A percentile compares a stretch with the other conserved stretches of the same genome.
Evolutionary conservation across 257 asterid genomes (phyloP).

Genomic region (Solanum sejunctum): DNA sequence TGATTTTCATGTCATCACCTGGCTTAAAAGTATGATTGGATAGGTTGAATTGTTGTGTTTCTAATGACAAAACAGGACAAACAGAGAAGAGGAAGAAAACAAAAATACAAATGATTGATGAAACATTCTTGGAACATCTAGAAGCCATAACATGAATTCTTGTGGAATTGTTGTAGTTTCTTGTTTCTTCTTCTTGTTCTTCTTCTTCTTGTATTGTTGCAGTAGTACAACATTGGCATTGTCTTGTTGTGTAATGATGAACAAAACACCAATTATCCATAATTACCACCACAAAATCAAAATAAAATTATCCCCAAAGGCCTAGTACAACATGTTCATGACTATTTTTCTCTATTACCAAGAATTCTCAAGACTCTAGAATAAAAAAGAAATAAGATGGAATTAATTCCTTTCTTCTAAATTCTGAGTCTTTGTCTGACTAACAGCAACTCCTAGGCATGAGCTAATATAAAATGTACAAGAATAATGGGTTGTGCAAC

Average conservation of each 20-base stretch:
- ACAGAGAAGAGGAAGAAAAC: slow-evolving; percentile 41
- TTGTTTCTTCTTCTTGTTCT: slow-evolving; percentile 10
- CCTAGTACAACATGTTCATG: slow-evolving; percentile 39
- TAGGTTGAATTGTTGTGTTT: slow-evolving; percentile 21
- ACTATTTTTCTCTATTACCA: neutral
- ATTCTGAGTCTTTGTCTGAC: slow-evolving; percentile 32
- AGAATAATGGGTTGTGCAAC: slow-evolving; percentile 5
- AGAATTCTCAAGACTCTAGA: neutral
- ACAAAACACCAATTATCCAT: slow-evolving; percentile 19
- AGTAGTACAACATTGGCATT: slow-evolving; percentile 12
- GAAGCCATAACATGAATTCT: slow-evolving; percentile 24
- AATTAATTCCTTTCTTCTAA: slow-evolving; percentile 15
- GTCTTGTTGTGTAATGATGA: slow-evolving; percentile 33
- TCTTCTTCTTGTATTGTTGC: neutral
- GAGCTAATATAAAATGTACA: slow-evolving; percentile 16
- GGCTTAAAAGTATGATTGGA: slow-evolving; percentile 44
- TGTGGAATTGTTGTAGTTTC: slow-evolving; percentile 13
- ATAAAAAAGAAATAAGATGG: neutral
- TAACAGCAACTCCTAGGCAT: slow-evolving; percentile 40
- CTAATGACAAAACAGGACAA: slow-evolving; percentile 27
- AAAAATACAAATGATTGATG: slow-evolving; percentile 39
- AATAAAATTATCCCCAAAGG: slow-evolving; percentile 2
- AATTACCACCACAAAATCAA: slow-evolving; percentile 1
- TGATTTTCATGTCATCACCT: slow-evolving; percentile 29
- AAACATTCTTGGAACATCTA: slow-evolving; percentile 16